Percentiles rank a stretch among this genome's conserved stretches.
Conservation (phyloP, 2,329 filamentous ascomycete species). For the Tetracladium maxilliforme region DNA sequence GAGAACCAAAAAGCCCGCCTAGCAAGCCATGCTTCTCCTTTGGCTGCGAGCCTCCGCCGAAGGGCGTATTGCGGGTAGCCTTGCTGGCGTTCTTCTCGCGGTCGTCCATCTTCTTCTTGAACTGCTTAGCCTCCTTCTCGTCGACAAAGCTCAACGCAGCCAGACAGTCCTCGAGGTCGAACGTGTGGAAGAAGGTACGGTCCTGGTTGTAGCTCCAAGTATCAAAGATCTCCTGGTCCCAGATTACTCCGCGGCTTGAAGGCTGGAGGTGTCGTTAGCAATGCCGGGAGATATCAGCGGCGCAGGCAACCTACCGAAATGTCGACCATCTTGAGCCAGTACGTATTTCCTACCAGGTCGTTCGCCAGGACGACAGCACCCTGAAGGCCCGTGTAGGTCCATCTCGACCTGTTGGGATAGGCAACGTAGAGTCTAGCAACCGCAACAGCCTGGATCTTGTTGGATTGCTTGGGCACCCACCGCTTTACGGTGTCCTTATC, state of each 20-base stretch:
- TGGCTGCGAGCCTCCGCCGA: slow-evolving; percentile 34
- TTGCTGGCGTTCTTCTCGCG: slow-evolving; percentile 92
- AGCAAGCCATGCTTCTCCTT: slow-evolving; percentile 29
- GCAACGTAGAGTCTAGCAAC: slow-evolving; percentile 90
- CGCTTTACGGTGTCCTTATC: slow-evolving; percentile 96
- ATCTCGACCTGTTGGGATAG: slow-evolving; percentile 71
- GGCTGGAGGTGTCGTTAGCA: slow-evolving; percentile 32
- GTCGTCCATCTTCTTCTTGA: slow-evolving; percentile 95
- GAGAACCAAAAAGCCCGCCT: slow-evolving; percentile 43
- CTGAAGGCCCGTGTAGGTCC: slow-evolving; percentile 88
- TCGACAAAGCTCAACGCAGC: slow-evolving; percentile 87
- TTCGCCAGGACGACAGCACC: slow-evolving; percentile 85
- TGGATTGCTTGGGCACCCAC: slow-evolving; percentile 80
- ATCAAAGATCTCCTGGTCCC: slow-evolving; percentile 97
- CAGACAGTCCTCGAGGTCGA: slow-evolving; percentile 85
- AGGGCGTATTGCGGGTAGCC: slow-evolving; percentile 66
- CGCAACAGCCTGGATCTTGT: slow-evolving; percentile 94
- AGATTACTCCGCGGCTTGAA: slow-evolving; percentile 71
- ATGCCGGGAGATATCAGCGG: too few relatives aligned
- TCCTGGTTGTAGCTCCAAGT: slow-evolving; percentile 93
- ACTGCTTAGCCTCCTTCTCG: slow-evolving; percentile 93
- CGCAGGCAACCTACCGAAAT: slow-evolving; percentile 55
- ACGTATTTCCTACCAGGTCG: slow-evolving; percentile 87
- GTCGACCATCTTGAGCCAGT: slow-evolving; percentile 96
- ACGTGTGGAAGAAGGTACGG: slow-evolving; percentile 92